These are phyloP conservation scores for Zygoascus hellenicus DNA, from an alignment of 1,139 yeast species.

Conservation along the genomic window DNA sequence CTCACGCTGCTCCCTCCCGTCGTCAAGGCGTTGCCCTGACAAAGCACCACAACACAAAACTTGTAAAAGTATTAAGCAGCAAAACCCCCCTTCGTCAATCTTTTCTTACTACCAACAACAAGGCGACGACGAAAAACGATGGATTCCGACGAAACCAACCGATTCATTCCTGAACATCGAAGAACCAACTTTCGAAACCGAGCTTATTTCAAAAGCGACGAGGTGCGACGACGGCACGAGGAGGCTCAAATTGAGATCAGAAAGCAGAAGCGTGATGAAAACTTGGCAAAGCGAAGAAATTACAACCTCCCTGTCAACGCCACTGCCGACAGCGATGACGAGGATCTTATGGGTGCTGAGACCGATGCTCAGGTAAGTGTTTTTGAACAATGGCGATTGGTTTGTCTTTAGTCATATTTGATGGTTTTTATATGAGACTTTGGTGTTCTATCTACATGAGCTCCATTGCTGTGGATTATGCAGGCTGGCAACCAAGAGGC, in stretches of 20 bases:
- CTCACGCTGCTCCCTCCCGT: too few species aligned
- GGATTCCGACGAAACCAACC: slow-evolving; percentile 75
- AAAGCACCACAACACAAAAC: too few species aligned
- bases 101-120: slow-evolving; percentile 7
- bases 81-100: neutral
- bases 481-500: too few species aligned
- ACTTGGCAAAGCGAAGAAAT: slow-evolving; percentile 87
- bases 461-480: too few species aligned
- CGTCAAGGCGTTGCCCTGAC: too few species aligned
- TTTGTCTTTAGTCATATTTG: too few species aligned
- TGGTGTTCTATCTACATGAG: too few species aligned
- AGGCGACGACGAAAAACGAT: slow-evolving; percentile 31
- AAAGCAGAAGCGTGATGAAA: slow-evolving; percentile 95
- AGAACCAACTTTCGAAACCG: slow-evolving; percentile 95
- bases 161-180: slow-evolving; percentile 95
- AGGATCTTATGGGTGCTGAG: slow-evolving; percentile 26
- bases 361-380: slow-evolving; percentile 22
- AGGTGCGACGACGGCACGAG: slow-evolving; percentile 95
- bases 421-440: too few species aligned
- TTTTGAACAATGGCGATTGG: neutral
- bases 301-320: slow-evolving; percentile 37
- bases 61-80: neutral
- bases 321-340: slow-evolving; percentile 44
- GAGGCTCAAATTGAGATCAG: slow-evolving; percentile 95
- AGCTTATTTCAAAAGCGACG: slow-evolving; percentile 91